Evolutionary conservation across 768 basidiomycete genomes (phyloP).

Genomic region (Hypsizygus marmoreus): DNA sequence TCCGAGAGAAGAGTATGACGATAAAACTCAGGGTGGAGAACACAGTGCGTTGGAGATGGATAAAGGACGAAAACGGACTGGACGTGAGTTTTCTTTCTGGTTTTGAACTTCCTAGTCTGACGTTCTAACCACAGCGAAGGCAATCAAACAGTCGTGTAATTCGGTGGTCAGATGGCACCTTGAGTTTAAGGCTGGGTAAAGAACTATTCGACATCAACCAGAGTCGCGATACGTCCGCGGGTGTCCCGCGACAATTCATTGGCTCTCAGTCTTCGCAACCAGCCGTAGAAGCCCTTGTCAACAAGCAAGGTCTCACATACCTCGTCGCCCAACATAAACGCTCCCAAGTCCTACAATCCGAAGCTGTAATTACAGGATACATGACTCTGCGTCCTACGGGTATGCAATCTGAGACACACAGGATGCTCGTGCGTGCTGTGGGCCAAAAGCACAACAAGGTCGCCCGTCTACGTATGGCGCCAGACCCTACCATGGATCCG

Average conservation of each 20-base stretch:
- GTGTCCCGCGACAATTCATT: slow-evolving; percentile 58
- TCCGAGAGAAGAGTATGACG: slow-evolving; percentile 79
- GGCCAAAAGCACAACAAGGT: slow-evolving; percentile 84
- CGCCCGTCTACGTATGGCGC: slow-evolving; percentile 75
- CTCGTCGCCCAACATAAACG: slow-evolving; percentile 89
- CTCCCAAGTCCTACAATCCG: slow-evolving; percentile 83
- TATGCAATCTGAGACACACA: slow-evolving; percentile 89
- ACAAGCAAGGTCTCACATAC: slow-evolving; percentile 80
- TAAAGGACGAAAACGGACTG: slow-evolving; percentile 68
- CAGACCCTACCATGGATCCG: slow-evolving; percentile 76
- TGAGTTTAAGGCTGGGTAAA: slow-evolving; percentile 89
- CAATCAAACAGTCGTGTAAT: slow-evolving; percentile 92
- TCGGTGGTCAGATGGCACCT: slow-evolving; percentile 93
- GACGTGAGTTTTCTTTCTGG: slow-evolving; percentile 59
- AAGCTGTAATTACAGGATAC: slow-evolving; percentile 79
- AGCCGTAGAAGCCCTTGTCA: slow-evolving; percentile 35
- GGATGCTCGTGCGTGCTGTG: slow-evolving; percentile 84
- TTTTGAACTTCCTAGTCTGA: slow-evolving; percentile 7
- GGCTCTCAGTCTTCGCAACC: slow-evolving; percentile 44
- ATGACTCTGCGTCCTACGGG: slow-evolving; percentile 85
- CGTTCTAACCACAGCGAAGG: slow-evolving; percentile 54
- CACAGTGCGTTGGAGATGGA: slow-evolving; percentile 95
- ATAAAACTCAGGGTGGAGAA: slow-evolving; percentile 92
- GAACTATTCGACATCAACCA: slow-evolving; percentile 92
- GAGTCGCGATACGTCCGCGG: slow-evolving; percentile 76